These are phyloP conservation scores for Termitomyces bulborhizus DNA, from an alignment of 768 basidiomycete species.

Conservation along the genomic window DNA sequence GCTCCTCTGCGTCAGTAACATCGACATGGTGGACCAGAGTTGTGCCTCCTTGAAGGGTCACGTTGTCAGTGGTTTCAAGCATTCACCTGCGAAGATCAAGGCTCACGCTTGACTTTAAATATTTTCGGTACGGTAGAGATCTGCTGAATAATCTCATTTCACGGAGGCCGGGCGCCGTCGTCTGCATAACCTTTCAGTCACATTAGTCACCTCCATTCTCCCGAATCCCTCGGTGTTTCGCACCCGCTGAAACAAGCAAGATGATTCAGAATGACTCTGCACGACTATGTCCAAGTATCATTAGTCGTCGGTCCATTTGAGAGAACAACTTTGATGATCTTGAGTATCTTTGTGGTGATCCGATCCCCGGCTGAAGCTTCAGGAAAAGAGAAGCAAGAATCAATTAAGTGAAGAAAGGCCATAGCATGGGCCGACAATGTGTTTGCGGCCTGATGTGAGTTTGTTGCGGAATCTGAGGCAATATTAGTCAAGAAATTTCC, in stretches of 20 bases:
- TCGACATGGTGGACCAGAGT: slow-evolving; percentile 32
- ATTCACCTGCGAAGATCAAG: slow-evolving; percentile 12
- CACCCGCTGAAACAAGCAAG: neutral
- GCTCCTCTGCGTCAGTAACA: slow-evolving; percentile 41
- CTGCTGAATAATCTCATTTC: slow-evolving; percentile 11
- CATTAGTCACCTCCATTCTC: slow-evolving; percentile 3
- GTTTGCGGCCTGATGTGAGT: no score
- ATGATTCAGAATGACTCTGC: neutral
- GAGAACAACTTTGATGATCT: neutral
- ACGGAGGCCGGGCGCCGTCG: slow-evolving; percentile 5
- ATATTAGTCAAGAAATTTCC: no score
- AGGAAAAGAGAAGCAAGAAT: neutral
- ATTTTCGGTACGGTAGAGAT: neutral
- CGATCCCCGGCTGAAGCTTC: no score
- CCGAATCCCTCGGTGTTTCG: slow-evolving; percentile 9
- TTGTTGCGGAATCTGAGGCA: no score
- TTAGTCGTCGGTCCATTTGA: no score
- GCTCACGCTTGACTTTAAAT: slow-evolving; percentile 3
- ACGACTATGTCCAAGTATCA: neutral
- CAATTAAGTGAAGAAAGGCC: no score
- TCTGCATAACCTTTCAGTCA: neutral
- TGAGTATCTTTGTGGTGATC: neutral
- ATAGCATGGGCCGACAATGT: no score
- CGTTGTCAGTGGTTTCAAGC: slow-evolving; percentile 22
- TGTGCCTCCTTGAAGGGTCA: slow-evolving; percentile 22